phyloP scores from a whole-genome alignment of 208 protist species.

The Trypanosoma platydactyli region DNA sequence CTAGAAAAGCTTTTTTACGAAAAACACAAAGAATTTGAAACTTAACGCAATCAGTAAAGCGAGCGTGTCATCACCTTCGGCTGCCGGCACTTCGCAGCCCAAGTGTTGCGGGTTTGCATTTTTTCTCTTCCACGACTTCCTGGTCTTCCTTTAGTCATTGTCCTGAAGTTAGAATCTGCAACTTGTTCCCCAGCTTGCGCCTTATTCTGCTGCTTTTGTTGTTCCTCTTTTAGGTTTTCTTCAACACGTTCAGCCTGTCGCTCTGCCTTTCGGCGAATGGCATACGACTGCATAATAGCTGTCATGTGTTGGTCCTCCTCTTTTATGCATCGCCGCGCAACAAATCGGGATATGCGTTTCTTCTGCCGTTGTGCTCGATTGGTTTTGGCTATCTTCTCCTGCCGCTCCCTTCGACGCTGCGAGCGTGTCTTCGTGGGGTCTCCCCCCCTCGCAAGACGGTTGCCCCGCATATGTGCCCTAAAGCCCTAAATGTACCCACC shows the following conservation, averaged over 20 bases:
- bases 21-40: too few species aligned
- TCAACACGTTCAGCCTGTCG: constrained; percentile 51
- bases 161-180: constrained; percentile 23
- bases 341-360: constrained; percentile 57
- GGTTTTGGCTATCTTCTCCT: constrained; percentile 55
- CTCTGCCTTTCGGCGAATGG: constrained; percentile 73
- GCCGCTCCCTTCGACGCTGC: constrained; percentile 62
- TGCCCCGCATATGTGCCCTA: constrained; percentile 65
- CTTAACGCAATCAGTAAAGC: constrained; percentile 33
- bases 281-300: constrained; percentile 86
- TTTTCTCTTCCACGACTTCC: constrained; percentile 17
- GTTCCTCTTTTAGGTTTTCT: constrained; percentile 12
- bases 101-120: background rate
- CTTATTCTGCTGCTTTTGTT: constrained; percentile 15
- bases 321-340: constrained; percentile 45
- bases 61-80: constrained; percentile 53
- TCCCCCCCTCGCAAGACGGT: constrained; percentile 59
- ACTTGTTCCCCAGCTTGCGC: constrained; percentile 6
- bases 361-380: constrained; percentile 63
- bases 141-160: constrained; percentile 8
- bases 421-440: constrained; percentile 86
- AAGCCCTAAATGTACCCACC: too few species aligned
- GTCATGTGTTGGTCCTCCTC: constrained; percentile 80
- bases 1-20: background rate
- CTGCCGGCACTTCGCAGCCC: background rate